Percentiles rank a stretch among this genome's conserved stretches.
Evolutionary conservation across 192 early-diverging fungal species (phyloP).

Genomic region (Dissophora globulifera): DNA sequence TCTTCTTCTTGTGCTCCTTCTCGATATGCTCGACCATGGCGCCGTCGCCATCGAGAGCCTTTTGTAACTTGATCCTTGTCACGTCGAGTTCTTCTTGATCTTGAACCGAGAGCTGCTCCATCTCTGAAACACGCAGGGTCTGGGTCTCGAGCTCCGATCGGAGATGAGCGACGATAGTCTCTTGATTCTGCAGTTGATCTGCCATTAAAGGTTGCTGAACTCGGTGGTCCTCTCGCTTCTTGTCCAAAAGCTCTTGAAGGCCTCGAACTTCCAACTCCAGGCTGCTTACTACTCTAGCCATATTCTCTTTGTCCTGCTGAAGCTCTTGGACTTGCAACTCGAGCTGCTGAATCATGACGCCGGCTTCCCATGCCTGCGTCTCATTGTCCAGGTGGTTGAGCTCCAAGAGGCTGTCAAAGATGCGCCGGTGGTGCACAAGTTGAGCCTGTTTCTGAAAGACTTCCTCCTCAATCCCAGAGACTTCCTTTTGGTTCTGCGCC

Average conservation of each 20-base stretch:
- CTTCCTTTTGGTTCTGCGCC: conserved; percentile 34
- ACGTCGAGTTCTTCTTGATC: no score
- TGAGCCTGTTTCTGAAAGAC: conserved; percentile 21
- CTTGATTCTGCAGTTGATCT: neutral
- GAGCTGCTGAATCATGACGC: neutral
- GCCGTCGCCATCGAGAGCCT: conserved; percentile 1
- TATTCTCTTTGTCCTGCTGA: neutral
- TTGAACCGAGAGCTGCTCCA: no score
- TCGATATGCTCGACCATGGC: conserved; percentile 22
- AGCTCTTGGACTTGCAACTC: neutral
- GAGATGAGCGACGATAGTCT: conserved; percentile 3
- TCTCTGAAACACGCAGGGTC: no score
- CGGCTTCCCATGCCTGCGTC: conserved; percentile 15
- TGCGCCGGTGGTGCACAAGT: conserved; percentile 11
- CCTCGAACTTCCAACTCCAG: conserved; percentile 1
- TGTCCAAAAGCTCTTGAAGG: neutral
- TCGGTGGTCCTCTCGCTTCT: conserved; percentile 2
- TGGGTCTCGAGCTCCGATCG: neutral
- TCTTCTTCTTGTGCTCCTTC: conserved; percentile 14
- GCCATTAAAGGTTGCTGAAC: neutral
- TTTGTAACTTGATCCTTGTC: neutral
- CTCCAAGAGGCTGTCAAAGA: conserved; percentile 15
- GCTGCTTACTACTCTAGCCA: neutral
- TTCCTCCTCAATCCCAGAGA: conserved; percentile 35
- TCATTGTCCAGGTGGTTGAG: conserved; percentile 10